Conservation (phyloP, 2,329 filamentous ascomycete genomes). For the Paecilomyces niveus region DNA sequence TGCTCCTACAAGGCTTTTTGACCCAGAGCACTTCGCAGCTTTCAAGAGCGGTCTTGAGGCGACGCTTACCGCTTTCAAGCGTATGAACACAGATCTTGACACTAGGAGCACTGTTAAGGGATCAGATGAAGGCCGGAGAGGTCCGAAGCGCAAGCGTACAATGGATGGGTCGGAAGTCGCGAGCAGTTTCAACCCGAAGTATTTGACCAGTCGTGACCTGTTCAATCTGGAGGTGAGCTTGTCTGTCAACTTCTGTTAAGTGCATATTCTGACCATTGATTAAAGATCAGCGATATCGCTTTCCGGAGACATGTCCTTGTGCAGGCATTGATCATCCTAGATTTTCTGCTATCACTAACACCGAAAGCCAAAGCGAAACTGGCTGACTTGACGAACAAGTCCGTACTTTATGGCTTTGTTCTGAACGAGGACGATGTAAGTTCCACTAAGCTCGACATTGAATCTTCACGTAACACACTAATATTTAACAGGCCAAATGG, state of each 20-base stretch:
- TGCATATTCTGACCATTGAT: slow-evolving; percentile 12
- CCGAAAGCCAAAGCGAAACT: slow-evolving; percentile 74
- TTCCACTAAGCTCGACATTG: slow-evolving; percentile 1
- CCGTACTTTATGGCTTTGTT: slow-evolving; percentile 75
- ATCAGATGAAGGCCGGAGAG: slow-evolving; percentile 57
- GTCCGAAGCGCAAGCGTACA: slow-evolving; percentile 63
- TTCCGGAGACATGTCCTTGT: slow-evolving; percentile 93
- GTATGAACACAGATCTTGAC: slow-evolving; percentile 60
- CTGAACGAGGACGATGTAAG: slow-evolving; percentile 75
- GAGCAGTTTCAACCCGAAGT: slow-evolving; percentile 90
- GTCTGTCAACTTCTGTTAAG: slow-evolving; percentile 5
- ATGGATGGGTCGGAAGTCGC: slow-evolving; percentile 56
- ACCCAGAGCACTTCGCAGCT: slow-evolving; percentile 56
- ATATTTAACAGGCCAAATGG: slow-evolving; percentile 64
- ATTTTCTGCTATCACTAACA: slow-evolving; percentile 89
- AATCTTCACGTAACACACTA: slow-evolving; percentile 8
- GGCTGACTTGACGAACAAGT: slow-evolving; percentile 69
- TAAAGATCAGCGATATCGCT: slow-evolving; percentile 79
- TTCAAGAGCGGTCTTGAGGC: slow-evolving; percentile 58
- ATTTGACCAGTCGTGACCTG: slow-evolving; percentile 91
- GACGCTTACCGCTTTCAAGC: slow-evolving; percentile 69
- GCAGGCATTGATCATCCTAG: slow-evolving; percentile 86
- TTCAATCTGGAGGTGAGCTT: slow-evolving; percentile 79
- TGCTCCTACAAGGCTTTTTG: slow-evolving; percentile 77
- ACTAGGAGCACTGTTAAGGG: slow-evolving; percentile 53